Evolutionary conservation across 148 eudicot species (phyloP), one percentile per base, ranked within the genome.

Genomic region (Vaccinium darrowii): DNA sequence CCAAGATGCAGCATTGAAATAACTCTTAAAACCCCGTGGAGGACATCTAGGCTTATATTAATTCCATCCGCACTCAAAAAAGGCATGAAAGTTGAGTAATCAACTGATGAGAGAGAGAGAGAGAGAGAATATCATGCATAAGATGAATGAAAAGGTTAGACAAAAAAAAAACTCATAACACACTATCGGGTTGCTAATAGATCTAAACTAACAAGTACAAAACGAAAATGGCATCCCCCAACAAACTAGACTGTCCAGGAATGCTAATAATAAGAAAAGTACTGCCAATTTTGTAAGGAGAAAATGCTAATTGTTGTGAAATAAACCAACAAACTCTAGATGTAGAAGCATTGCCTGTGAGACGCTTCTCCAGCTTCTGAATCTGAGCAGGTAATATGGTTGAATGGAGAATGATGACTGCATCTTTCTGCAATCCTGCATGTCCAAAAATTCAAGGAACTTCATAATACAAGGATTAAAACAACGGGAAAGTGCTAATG

Each of bases 381-480:
- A 96, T 90, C 69, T 91, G 86, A 75, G 87, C 86, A 74, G 91
- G 92, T 67, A 79, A 76, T 85, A 88, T 77, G 73, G 84, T 86
- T 23, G 98, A 87, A 81, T 83, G 94, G 76, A 96, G 88, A 88
- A 96, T 87, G 58, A 96, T 84, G 69, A 89, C 86, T 8, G 90
- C 84, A 84, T 94, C 95, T 86, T 92, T 91, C 54, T 73, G 87
- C 87, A 94, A 86, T 50, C 92, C 99, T 96, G 93, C 85, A 87
- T 16, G 75, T 78, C 84, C 65, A 78, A 69, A 53, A 69, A 69
- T 69, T 27, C 8, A 27, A 69, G 18, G 27, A 69, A 69, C 36
- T 69, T 69, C 39, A 69, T 69, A 67, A 69, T 30, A 12, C 74
- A 27, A 69, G 3, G 18, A 69, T 30, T 69, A 27, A 27, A 69